phyloP scores from a whole-genome alignment of 2,329 filamentous ascomycete species.

The Arthrobotrys sinensis region DNA sequence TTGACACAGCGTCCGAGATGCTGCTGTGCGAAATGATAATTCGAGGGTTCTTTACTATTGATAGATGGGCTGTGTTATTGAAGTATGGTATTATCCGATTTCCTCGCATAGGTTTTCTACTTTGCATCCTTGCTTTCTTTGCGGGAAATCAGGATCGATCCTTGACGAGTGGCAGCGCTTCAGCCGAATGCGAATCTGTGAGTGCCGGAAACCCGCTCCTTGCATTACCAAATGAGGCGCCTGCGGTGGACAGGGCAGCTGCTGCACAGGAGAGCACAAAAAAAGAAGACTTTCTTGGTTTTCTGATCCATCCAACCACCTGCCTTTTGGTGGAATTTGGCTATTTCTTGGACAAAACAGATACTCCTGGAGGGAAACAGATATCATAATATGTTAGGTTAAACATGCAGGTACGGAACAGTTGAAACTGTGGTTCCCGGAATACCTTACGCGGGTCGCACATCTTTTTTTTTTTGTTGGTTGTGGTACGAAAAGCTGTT shows the following conservation, averaged over 20 bases:
- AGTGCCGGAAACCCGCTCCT: slow-evolving; percentile 17
- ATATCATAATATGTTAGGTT: not conserved
- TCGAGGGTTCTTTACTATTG: not conserved
- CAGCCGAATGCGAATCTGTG: not conserved
- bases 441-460: slow-evolving; percentile 43
- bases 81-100: not conserved
- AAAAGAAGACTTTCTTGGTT: not conserved
- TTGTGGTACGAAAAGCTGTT: slow-evolving; percentile 20
- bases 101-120: not conserved
- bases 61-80: not conserved
- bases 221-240: slow-evolving; percentile 31
- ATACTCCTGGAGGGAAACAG: not conserved
- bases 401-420: slow-evolving; percentile 44
- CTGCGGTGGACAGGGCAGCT: not conserved
- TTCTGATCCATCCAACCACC: slow-evolving; percentile 8
- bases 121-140: slow-evolving; percentile 22
- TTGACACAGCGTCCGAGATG: not conserved
- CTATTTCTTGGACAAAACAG: slow-evolving; percentile 1
- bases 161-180: not conserved
- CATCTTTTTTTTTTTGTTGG: slow-evolving; percentile 40
- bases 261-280: not conserved
- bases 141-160: not conserved
- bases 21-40: slow-evolving; percentile 1
- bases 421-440: slow-evolving; percentile 59
- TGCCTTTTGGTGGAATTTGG: not conserved